phyloP scores from a whole-genome alignment of 352 stramenopile species.

The Pythium brachiatum region DNA sequence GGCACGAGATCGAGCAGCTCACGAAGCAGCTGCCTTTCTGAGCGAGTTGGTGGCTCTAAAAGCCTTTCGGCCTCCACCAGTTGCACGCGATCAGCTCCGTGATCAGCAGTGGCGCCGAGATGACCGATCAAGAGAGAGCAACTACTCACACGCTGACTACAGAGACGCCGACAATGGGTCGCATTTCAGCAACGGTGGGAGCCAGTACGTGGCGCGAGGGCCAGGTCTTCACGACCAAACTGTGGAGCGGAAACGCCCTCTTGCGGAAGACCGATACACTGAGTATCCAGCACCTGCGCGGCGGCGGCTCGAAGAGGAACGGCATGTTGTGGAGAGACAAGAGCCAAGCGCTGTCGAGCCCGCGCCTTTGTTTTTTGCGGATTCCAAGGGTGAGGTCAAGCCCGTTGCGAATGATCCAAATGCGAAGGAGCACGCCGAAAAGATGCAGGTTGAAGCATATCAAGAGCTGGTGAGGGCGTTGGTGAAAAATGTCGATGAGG shows the following conservation, averaged over 20 bases:
- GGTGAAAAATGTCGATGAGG: conserved; percentile 41
- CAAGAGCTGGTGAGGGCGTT: conserved; percentile 56
- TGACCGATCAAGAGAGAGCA: background rate
- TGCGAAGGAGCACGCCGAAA: conserved; percentile 36
- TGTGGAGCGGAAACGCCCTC: conserved; percentile 4
- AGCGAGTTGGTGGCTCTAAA: conserved; percentile 21
- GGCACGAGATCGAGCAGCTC: conserved; percentile 4
- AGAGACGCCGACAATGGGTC: background rate
- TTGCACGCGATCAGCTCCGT: background rate
- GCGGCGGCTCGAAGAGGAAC: background rate
- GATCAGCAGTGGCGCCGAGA: background rate
- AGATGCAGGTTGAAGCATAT: conserved; percentile 48
- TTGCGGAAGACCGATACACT: background rate
- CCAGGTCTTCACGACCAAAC: background rate
- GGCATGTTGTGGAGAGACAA: background rate
- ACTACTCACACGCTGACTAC: background rate
- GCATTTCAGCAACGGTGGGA: background rate
- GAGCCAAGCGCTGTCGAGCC: background rate
- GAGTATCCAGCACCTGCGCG: background rate
- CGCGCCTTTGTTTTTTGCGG: conserved; percentile 41
- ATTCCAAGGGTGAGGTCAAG: conserved; percentile 42
- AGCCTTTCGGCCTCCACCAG: conserved; percentile 6
- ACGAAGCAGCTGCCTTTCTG: conserved; percentile 8
- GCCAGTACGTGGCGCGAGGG: background rate
- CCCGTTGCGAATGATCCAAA: conserved; percentile 23